Evolutionary conservation across 306 rosid species (phyloP), one percentile per base, ranked within the genome.

Genomic region (Vachellia collinsii): DNA sequence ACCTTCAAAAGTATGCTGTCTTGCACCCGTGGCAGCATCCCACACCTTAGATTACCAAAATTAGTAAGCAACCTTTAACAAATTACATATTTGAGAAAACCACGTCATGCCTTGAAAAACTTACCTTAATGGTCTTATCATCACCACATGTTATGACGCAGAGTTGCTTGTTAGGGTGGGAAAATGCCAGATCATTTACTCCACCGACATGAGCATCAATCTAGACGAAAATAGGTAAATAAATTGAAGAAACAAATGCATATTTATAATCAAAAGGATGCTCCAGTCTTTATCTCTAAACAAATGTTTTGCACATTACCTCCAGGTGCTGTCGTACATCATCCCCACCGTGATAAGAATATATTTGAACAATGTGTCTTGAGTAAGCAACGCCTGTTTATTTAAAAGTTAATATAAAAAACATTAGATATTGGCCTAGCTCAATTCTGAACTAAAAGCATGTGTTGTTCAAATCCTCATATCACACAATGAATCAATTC

Each of bases 161-260:
- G 23, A 92, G 92, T 86, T 89, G 97, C 82, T 92, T 90, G 81
- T 92, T 90, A 29, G 97, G 97, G 77, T 90, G 92, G 47, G 97
- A 90, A 85, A 92, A 92, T 41, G 97, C 97, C 8, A 92, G 83
- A 82, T 92, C 97, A 75, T 92, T 92, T 77, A 92, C 94, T 76
- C 97, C 97, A 34, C 97, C 97, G 41, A 83, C 92, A 77, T 92
- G 97, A 64, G 97, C 97, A 80, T 92, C 94, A 87, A 93, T 95
- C 99, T 95, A 81, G 14, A 74, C 3, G 7, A 75, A 75, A 69
- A 85, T 23, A 69, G 53, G 84, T 41, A 56, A 47, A 71, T 78
- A 38, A 67, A 70, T 43, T 42, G 48, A 62, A 25, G 22, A 70
- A 42, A 59, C 1, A 14, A 67, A 75, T 58, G 25, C 41, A 75